Evolutionary conservation across 2,329 filamentous ascomycete species (phyloP).

Genomic region (Colletotrichum magnum): DNA sequence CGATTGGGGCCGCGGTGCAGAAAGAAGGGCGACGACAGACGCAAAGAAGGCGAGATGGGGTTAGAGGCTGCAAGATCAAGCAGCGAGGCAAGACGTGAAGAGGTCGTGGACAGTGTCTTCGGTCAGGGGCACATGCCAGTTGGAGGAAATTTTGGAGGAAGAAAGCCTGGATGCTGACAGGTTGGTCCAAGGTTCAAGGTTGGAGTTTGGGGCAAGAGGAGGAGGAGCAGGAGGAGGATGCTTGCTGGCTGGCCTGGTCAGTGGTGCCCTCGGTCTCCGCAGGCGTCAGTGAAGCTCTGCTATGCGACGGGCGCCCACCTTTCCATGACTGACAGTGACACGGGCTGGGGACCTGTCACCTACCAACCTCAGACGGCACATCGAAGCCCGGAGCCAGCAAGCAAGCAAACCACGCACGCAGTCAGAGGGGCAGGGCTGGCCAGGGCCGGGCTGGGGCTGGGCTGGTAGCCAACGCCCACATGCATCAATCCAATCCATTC

Average conservation of each 20-base stretch:
- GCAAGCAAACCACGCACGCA: not conserved
- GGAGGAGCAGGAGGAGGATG: conserved; percentile 19
- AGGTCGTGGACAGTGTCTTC: conserved; percentile 28
- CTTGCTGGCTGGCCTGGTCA: conserved; percentile 5
- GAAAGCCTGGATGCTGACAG: conserved; percentile 35
- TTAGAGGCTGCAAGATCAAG: conserved; percentile 17
- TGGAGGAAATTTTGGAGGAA: conserved; percentile 38
- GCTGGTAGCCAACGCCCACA: not conserved
- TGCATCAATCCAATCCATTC: not conserved
- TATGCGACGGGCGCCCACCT: conserved; percentile 10
- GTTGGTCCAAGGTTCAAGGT: conserved; percentile 37
- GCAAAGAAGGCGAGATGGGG: conserved; percentile 17
- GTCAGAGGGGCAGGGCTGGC: not conserved
- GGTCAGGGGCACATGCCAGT: conserved; percentile 40
- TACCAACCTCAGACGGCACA: conserved; percentile 18
- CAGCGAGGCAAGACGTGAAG: conserved; percentile 22
- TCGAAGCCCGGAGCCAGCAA: not conserved
- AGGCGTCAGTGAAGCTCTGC: conserved; percentile 35
- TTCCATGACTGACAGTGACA: conserved; percentile 7
- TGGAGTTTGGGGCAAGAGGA: conserved; percentile 17
- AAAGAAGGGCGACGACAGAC: conserved; percentile 18
- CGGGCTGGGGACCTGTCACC: not conserved
- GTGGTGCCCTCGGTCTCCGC: conserved; percentile 33
- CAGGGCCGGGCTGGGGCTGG: not conserved
- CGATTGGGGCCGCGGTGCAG: conserved; percentile 20